A percentile compares a stretch with the other conserved stretches of the same genome.
Evolutionary conservation across 768 basidiomycete species (phyloP).

Genomic region (Rhodosporidiobolus sp.): DNA sequence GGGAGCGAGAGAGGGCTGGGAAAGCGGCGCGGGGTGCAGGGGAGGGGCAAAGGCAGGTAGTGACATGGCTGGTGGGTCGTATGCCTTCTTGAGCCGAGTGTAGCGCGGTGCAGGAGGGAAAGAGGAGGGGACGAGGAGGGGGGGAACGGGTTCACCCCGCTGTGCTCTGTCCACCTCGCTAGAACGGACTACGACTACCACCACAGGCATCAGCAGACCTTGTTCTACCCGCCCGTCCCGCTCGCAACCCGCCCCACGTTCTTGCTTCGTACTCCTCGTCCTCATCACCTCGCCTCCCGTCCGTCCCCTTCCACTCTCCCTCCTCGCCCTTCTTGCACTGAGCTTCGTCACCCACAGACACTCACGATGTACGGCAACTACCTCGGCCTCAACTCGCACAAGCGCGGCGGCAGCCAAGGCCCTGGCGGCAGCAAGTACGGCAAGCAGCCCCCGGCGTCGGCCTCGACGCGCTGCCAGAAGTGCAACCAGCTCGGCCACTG

Average conservation of each 20-base stretch:
- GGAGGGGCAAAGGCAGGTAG: neutral
- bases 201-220: neutral
- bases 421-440: conserved; percentile 1
- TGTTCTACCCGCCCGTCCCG: neutral
- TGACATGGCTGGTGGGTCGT: no score
- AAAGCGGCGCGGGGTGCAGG: no score
- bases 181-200: neutral
- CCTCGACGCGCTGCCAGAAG: conserved; percentile 32
- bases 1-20: neutral
- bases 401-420: neutral
- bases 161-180: neutral
- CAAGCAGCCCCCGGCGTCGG: conserved; percentile 6
- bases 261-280: neutral
- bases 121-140: neutral
- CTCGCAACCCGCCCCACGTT: no score
- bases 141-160: no score
- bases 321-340: neutral
- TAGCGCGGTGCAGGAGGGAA: neutral
- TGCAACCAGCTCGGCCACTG: conserved; percentile 31
- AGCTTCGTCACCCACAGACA: neutral
- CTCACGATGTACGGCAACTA: conserved; percentile 23
- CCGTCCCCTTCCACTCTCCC: neutral
- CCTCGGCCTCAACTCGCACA: conserved; percentile 7
- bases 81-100: neutral
- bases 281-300: neutral